Base-by-base conservation (phyloP, 306 rosid genomes). In the Acmispon strigosus region DNA sequence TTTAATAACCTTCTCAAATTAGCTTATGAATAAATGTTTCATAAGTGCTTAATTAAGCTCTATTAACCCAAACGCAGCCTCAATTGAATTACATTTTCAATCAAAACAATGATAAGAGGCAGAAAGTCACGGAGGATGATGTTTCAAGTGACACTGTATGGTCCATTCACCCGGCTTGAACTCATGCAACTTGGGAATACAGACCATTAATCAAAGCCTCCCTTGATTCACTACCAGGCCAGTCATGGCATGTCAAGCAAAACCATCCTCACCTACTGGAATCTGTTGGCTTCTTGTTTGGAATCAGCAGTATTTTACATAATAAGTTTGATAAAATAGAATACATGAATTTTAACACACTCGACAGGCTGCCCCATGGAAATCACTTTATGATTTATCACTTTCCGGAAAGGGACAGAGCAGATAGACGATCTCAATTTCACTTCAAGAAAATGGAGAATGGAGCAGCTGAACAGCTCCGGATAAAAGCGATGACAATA, bases 361-460 rank as follows among this genome's bases (percentile, higher is more conserved):
- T 69, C 16, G 2, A 27, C 24, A 42, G 20, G 22, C 18, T 20
- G 29, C 55, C 64, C 56, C 59, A 62, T 39, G 45, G 41, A 39
- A 62, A 49, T 34, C 42, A 18, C 18, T 56, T 75, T 16, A 32
- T 60, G 18, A 68, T 36, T 58, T 19, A 16, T 55, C 13, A 11
- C 29, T 39, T 50, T 19, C 58, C 52, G 39, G 10, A 55, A 67
- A 43, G 70, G 22, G 20, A 13, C 69, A 32, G 7, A 32, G 7
- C 3, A 7, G 52, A 10, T 71, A 12, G 42, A 60, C 22, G 53
- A 22, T 32, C 27, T 75, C 68, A 56, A 12, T 63, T 63, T 18
- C 74, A 69, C 50, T 56, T 68, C 55, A 54, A 9, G 60, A 62
- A 70, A 67, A 47, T 42, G 78, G 27, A 53, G 22, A 63, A 66